A percentile compares a stretch with the other conserved stretches of the same genome.
Conservation (phyloP, 2,329 filamentous ascomycete species). For the Cladosporium halotolerans region DNA sequence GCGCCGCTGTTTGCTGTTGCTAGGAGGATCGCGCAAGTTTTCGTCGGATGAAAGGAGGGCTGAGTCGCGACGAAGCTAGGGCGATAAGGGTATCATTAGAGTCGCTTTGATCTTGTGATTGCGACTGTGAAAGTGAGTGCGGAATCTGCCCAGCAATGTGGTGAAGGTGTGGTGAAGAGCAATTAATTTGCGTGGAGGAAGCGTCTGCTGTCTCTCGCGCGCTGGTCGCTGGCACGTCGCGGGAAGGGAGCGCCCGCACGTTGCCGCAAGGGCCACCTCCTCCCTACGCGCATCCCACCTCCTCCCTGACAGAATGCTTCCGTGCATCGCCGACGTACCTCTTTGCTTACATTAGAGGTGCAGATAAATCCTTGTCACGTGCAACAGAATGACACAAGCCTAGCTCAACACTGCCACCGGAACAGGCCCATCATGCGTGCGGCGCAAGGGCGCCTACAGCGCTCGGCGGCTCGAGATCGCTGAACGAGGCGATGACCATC, state of each 20-base stretch:
- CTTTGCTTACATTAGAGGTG: no score
- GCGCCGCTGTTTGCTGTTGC: not conserved
- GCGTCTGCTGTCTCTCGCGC: no score
- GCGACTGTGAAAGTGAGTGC: not conserved
- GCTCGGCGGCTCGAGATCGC: not conserved
- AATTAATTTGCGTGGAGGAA: no score
- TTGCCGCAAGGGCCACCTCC: no score
- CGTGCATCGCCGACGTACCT: no score
- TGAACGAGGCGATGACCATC: not conserved
- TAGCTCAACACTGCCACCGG: not conserved
- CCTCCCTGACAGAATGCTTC: no score
- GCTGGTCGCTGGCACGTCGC: no score
- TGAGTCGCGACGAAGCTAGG: not conserved
- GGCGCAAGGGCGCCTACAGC: constrained; percentile 7
- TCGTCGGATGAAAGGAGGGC: not conserved
- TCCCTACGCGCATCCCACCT: no score
- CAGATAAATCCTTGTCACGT: no score
- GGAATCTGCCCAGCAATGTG: not conserved
- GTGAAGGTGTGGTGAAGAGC: not conserved
- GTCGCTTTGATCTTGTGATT: constrained; percentile 16
- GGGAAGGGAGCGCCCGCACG: no score
- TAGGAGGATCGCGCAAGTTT: not conserved
- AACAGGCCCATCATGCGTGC: not conserved
- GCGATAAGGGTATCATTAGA: constrained; percentile 20
- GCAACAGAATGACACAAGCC: no score